phyloP scores from a whole-genome alignment of 345 rosid species.

The Chamaenerion angustifolium region DNA sequence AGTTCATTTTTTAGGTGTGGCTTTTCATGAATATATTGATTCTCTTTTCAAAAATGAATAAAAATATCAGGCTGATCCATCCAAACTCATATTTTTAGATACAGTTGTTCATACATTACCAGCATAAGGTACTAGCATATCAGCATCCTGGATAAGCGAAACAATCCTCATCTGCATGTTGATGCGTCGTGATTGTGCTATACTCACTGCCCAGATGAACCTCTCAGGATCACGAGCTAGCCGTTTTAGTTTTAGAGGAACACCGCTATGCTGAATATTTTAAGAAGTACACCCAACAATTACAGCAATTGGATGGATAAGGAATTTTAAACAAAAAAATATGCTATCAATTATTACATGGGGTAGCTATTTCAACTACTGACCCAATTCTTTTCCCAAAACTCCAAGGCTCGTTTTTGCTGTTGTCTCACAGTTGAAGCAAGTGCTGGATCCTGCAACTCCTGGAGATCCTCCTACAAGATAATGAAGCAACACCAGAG shows the following conservation, averaged over 20 bases:
- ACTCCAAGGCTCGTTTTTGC: slow-evolving; percentile 50
- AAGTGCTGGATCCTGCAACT: slow-evolving; percentile 79
- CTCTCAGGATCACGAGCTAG: slow-evolving; percentile 73
- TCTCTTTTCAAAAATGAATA: too few species aligned
- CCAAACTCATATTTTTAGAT: too few species aligned
- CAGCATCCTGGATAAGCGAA: slow-evolving; percentile 71
- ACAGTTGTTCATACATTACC: slow-evolving; percentile 23
- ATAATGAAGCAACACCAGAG: slow-evolving; percentile 9
- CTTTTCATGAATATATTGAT: too few species aligned
- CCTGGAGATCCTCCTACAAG: slow-evolving; percentile 57
- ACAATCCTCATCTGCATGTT: slow-evolving; percentile 73
- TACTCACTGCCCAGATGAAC: slow-evolving; percentile 73
- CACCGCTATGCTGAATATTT: slow-evolving; percentile 50
- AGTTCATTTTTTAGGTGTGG: too few species aligned
- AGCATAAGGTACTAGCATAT: slow-evolving; percentile 91
- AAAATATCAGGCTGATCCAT: too few species aligned
- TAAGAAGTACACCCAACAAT: slow-evolving; percentile 2
- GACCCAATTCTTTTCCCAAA: slow-evolving; percentile 96
- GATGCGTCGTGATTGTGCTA: slow-evolving; percentile 78
- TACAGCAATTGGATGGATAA: not conserved
- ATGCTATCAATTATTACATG: too few species aligned
- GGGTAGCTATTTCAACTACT: not conserved
- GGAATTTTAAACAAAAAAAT: not conserved
- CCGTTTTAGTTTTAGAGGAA: slow-evolving; percentile 78
- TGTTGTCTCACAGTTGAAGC: slow-evolving; percentile 64